phyloP scores from a whole-genome alignment of 2,329 filamentous ascomycete genomes.

The Fusarium sp. region DNA sequence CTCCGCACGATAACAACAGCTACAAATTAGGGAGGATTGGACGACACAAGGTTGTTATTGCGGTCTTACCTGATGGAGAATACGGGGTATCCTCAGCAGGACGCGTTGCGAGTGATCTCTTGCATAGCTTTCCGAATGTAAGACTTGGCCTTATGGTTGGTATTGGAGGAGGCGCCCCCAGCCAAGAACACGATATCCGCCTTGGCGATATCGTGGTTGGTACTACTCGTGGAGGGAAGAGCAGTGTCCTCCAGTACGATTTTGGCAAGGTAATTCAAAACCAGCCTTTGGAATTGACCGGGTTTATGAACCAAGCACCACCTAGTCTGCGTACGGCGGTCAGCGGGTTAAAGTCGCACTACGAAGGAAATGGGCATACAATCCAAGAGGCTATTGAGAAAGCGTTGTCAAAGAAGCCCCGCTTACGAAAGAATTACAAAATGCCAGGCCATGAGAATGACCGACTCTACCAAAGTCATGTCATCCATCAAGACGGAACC shows the following conservation, averaged over 20 bases:
- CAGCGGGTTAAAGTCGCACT: rapidly evolving
- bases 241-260: conserved; percentile 45
- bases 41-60: background rate
- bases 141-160: conserved; percentile 44
- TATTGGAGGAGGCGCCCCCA: conserved; percentile 53
- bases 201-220: conserved; percentile 45
- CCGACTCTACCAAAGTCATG: background rate
- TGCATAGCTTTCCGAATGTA: rapidly evolving
- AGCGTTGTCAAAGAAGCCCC: background rate
- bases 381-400: background rate
- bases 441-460: background rate
- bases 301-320: conserved; percentile 30
- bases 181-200: conserved; percentile 49
- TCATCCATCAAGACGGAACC: background rate
- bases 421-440: background rate
- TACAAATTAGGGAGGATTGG: background rate
- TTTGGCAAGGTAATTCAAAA: conserved; percentile 40
- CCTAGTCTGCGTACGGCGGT: background rate
- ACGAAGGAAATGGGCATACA: background rate
- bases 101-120: background rate
- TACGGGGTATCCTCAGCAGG: rapidly evolving
- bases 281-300: conserved; percentile 20
- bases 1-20: background rate
- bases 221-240: background rate
- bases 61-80: rapidly evolving